A percentile compares a stretch with the other conserved stretches of the same genome.
Evolutionary conservation across 1,139 yeast species (phyloP).

Genomic region (Saccharomyces hybrid): DNA sequence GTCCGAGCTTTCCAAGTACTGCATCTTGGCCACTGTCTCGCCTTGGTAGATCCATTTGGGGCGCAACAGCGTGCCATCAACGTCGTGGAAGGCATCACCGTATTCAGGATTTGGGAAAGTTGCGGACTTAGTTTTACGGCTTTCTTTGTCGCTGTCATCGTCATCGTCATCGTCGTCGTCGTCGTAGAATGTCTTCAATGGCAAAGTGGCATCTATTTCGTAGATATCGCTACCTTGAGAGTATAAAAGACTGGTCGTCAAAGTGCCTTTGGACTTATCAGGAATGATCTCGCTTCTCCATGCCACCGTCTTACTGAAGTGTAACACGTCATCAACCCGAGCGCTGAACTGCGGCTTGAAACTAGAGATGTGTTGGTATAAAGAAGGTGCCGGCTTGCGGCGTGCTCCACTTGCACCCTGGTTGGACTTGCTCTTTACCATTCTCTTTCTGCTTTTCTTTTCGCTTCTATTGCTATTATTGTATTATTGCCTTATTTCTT

Average conservation of each 20-base stretch:
- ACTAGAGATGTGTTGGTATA: conserved; percentile 51
- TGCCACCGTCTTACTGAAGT: conserved; percentile 19
- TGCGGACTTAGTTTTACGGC: not conserved
- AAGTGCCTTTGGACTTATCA: conserved; percentile 20
- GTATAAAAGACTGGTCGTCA: conserved; percentile 24
- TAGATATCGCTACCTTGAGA: conserved; percentile 29
- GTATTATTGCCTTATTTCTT: not conserved
- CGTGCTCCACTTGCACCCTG: not conserved
- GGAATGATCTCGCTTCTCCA: conserved; percentile 27
- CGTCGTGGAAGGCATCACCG: conserved; percentile 21
- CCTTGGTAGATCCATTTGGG: conserved; percentile 29
- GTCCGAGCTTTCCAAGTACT: conserved; percentile 18
- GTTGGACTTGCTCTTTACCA: not conserved
- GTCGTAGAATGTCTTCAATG: conserved; percentile 21
- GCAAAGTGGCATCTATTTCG: conserved; percentile 26
- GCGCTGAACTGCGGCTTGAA: conserved; percentile 51
- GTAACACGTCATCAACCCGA: conserved; percentile 16
- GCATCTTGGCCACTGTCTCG: conserved; percentile 25
- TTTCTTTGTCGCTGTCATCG: conserved; percentile 1
- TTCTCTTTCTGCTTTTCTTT: not conserved
- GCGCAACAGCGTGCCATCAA: conserved; percentile 14
- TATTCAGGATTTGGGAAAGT: conserved; percentile 17
- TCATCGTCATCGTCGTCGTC: conserved; percentile 5
- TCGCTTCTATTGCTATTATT: not conserved
- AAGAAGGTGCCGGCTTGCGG: conserved; percentile 35